These are phyloP conservation scores for Hypoxylon subgilvum DNA, from an alignment of 495 filamentous ascomycete genomes.

Conservation along the genomic window DNA sequence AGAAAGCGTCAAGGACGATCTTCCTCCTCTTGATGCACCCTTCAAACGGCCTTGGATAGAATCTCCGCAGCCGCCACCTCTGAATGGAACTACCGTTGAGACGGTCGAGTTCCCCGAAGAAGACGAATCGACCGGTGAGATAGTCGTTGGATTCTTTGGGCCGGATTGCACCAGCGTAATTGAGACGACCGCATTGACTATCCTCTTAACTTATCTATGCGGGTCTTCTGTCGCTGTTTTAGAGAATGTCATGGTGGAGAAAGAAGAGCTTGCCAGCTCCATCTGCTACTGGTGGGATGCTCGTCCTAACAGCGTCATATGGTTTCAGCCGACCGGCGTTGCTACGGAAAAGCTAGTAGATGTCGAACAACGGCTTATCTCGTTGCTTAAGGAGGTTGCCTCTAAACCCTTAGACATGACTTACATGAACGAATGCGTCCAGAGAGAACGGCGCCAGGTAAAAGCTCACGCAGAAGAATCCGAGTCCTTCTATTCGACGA, in stretches of 20 bases:
- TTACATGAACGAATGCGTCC: slow-evolving; percentile 85
- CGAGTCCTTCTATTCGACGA: slow-evolving; percentile 74
- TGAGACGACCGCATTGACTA: slow-evolving; percentile 70
- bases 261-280: slow-evolving; percentile 85
- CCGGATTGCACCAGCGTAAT: slow-evolving; percentile 73
- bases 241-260: slow-evolving; percentile 91
- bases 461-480: slow-evolving; percentile 80
- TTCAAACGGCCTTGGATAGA: slow-evolving; percentile 91
- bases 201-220: slow-evolving; percentile 81
- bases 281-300: slow-evolving; percentile 76
- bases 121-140: slow-evolving; percentile 89
- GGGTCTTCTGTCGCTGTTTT: slow-evolving; percentile 91
- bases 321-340: slow-evolving; percentile 81
- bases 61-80: slow-evolving; percentile 73
- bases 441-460: slow-evolving; percentile 74
- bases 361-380: slow-evolving; percentile 85
- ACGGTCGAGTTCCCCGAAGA: slow-evolving; percentile 94
- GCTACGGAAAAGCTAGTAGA: slow-evolving; percentile 81
- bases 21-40: slow-evolving; percentile 72
- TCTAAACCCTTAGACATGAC: slow-evolving; percentile 82
- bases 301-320: slow-evolving; percentile 81
- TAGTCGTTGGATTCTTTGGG: slow-evolving; percentile 82
- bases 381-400: slow-evolving; percentile 79
- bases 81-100: slow-evolving; percentile 72
- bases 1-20: slow-evolving; percentile 78